phyloP scores from a whole-genome alignment of 192 early-diverging fungal genomes.

The Mortierella hygrophila region DNA sequence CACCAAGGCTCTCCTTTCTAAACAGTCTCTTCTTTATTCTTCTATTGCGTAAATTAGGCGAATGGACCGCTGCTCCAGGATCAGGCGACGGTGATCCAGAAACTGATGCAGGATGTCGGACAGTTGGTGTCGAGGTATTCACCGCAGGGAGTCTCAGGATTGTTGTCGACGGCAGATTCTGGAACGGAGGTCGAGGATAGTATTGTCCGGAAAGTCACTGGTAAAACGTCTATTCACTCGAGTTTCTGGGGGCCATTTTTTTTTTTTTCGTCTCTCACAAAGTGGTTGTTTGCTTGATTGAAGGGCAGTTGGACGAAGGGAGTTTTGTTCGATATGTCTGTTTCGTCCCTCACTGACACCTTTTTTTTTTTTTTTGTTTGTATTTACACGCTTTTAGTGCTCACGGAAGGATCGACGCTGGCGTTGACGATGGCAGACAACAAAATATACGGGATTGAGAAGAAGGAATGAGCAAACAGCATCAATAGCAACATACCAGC shows the following conservation, averaged over 20 bases:
- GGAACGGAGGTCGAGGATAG: slow-evolving; percentile 36
- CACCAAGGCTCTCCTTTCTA: background rate
- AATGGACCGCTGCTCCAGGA: slow-evolving; percentile 40
- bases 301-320: too few species aligned
- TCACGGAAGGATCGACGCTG: slow-evolving; percentile 47
- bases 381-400: slow-evolving; percentile 10
- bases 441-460: slow-evolving; percentile 47
- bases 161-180: background rate
- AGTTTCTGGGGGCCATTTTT: too few species aligned
- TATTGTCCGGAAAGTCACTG: slow-evolving; percentile 47
- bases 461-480: slow-evolving; percentile 22
- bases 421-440: slow-evolving; percentile 57
- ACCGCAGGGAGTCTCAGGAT: background rate
- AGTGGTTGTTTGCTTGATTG: too few species aligned
- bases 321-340: background rate
- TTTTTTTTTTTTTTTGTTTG: background rate
- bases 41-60: background rate
- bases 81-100: slow-evolving; percentile 44
- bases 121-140: slow-evolving; percentile 52
- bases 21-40: slow-evolving; percentile 2
- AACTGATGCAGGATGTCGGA: slow-evolving; percentile 54
- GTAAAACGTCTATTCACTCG: slow-evolving; percentile 11
- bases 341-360: background rate
- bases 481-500: background rate
- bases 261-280: too few species aligned